These are phyloP conservation scores for Prosopis cineraria DNA, from an alignment of 306 rosid species.

Conservation along the genomic window DNA sequence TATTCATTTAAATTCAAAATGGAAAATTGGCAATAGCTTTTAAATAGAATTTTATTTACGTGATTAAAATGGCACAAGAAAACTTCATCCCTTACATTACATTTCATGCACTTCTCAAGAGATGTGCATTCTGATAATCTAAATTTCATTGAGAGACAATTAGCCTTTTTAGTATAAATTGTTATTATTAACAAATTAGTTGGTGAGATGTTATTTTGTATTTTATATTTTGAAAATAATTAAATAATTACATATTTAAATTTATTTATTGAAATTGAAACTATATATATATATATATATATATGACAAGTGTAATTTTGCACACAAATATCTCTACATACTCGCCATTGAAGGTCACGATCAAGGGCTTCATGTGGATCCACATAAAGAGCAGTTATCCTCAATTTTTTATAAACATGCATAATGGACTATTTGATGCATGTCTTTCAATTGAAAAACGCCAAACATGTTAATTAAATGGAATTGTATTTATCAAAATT, in stretches of 20 bases:
- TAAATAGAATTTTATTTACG: too few species aligned
- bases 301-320: not conserved
- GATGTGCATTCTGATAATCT: too few species aligned
- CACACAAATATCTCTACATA: not conserved
- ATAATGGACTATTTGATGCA: not conserved
- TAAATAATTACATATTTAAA: too few species aligned
- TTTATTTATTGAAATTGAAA: too few species aligned
- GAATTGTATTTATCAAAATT: not conserved
- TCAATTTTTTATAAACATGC: not conserved
- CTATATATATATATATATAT: not conserved
- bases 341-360: not conserved
- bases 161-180: too few species aligned
- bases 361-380: not conserved
- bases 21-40: too few species aligned
- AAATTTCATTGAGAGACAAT: too few species aligned
- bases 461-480: not conserved
- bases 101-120: too few species aligned
- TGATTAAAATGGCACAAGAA: too few species aligned
- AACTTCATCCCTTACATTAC: too few species aligned
- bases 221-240: not conserved
- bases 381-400: not conserved
- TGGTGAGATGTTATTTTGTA: not conserved
- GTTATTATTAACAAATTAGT: not conserved
- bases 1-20: too few species aligned
- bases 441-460: not conserved